Conservation (phyloP, 257 asterid genomes). For the Ophiorrhiza pumila region DNA sequence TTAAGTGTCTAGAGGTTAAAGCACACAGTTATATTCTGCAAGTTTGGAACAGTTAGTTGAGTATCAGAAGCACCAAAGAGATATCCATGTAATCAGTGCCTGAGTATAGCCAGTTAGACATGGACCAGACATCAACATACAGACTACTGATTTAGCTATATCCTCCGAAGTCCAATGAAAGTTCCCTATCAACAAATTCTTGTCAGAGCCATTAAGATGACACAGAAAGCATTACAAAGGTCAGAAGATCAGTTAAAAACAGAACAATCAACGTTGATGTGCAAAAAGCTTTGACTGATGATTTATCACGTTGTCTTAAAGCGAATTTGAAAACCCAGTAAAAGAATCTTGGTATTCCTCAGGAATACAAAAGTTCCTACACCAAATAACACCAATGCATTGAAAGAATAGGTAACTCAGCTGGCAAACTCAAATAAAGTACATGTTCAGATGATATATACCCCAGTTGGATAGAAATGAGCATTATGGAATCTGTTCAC, state of each 20-base stretch:
- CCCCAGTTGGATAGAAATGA: background rate
- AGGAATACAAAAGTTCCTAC: background rate
- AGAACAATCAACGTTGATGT: too few species aligned
- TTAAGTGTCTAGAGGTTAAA: conserved; percentile 61
- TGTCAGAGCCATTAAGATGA: background rate
- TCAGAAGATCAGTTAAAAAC: background rate
- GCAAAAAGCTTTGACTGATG: background rate
- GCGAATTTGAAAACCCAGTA: background rate
- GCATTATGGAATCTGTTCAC: background rate
- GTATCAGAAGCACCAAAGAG: conserved; percentile 13
- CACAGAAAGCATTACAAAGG: background rate
- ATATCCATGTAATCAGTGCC: conserved; percentile 37
- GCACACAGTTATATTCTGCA: conserved; percentile 10
- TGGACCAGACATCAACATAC: conserved; percentile 97
- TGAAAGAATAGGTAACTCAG: background rate
- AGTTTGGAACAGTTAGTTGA: conserved; percentile 19
- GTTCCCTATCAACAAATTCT: conserved; percentile 48
- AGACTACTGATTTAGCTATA: conserved; percentile 78
- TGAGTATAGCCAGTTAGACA: conserved; percentile 93
- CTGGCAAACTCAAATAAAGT: background rate
- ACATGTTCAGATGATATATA: background rate
- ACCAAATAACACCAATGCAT: background rate
- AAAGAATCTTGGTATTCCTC: background rate
- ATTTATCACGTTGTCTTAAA: background rate
- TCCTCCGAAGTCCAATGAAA: conserved; percentile 89